These are phyloP conservation scores for Mycena citricolor DNA, from an alignment of 1,284 basidiomycete species.

Conservation along the genomic window DNA sequence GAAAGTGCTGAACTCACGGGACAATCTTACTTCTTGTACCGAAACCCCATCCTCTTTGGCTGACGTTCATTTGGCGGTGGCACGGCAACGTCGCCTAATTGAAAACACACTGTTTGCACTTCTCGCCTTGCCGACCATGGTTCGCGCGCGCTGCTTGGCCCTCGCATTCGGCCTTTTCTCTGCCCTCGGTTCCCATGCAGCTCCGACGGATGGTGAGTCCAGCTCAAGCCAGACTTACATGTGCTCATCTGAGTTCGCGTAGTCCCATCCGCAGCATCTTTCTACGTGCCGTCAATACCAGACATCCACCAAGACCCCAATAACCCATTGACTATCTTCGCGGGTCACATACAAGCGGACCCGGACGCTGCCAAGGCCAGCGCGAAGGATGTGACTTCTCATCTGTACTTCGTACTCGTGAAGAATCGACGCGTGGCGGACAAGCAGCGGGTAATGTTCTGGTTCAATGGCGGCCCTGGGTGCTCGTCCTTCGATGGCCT, in stretches of 20 bases:
- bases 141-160: slow-evolving; percentile 19
- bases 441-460: slow-evolving; percentile 87
- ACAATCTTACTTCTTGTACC: too few species aligned
- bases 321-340: slow-evolving; percentile 76
- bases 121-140: slow-evolving; percentile 11
- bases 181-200: slow-evolving; percentile 25
- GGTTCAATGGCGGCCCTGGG: slow-evolving; percentile 97
- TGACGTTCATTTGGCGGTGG: too few species aligned
- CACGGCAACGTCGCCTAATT: too few species aligned
- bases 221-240: not conserved
- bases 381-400: slow-evolving; percentile 63
- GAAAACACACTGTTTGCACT: too few species aligned
- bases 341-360: slow-evolving; percentile 81
- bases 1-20: too few species aligned
- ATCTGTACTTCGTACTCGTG: slow-evolving; percentile 89
- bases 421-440: slow-evolving; percentile 88
- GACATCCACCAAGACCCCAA: slow-evolving; percentile 69
- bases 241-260: too few species aligned
- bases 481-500: slow-evolving; percentile 97
- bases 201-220: slow-evolving; percentile 51
- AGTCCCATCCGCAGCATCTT: slow-evolving; percentile 81
- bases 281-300: slow-evolving; percentile 79
- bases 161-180: slow-evolving; percentile 11
- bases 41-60: too few species aligned
- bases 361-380: slow-evolving; percentile 54